These are phyloP conservation scores for Psilocybe mexicana DNA, from an alignment of 1,284 basidiomycete genomes.

Conservation along the genomic window DNA sequence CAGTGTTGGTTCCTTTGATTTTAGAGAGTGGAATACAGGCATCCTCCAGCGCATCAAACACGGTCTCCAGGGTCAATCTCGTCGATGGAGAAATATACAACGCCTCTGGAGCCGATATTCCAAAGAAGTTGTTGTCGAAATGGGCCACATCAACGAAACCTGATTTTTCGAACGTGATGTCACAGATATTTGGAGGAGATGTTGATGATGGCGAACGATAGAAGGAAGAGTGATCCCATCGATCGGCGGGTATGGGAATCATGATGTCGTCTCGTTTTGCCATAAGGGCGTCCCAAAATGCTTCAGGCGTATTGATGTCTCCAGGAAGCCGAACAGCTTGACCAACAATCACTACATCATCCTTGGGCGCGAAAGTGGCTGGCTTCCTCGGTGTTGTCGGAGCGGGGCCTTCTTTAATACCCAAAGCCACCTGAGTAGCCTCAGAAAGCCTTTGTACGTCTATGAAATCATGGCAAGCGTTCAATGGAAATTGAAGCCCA, in stretches of 20 bases:
- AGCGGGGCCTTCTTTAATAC: background rate
- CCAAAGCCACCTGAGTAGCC: conserved; percentile 18
- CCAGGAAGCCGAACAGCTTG: conserved; percentile 34
- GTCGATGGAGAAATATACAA: conserved; percentile 25
- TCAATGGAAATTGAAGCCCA: conserved; percentile 25
- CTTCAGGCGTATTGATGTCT: conserved; percentile 25
- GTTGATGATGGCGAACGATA: conserved; percentile 18
- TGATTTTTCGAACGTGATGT: conserved; percentile 30
- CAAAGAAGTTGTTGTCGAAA: conserved; percentile 34
- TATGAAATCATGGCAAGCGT: conserved; percentile 30
- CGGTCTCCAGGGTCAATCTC: conserved; percentile 30
- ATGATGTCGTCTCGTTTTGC: conserved; percentile 28
- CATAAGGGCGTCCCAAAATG: conserved; percentile 32
- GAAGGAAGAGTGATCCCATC: conserved; percentile 35
- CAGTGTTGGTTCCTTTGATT: conserved; percentile 31
- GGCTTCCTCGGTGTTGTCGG: background rate
- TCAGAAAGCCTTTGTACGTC: conserved; percentile 25
- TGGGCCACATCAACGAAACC: conserved; percentile 30
- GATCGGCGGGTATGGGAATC: conserved; percentile 25
- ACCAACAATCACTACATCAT: conserved; percentile 33
- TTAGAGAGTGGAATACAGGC: conserved; percentile 30
- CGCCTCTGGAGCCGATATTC: conserved; percentile 31
- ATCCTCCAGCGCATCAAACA: conserved; percentile 35
- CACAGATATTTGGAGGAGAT: conserved; percentile 8
- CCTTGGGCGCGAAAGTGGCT: background rate